A percentile compares a stretch with the other conserved stretches of the same genome.
phyloP scores from a whole-genome alignment of 805 yeast genomes.

The Myxozyma melibiosi region DNA sequence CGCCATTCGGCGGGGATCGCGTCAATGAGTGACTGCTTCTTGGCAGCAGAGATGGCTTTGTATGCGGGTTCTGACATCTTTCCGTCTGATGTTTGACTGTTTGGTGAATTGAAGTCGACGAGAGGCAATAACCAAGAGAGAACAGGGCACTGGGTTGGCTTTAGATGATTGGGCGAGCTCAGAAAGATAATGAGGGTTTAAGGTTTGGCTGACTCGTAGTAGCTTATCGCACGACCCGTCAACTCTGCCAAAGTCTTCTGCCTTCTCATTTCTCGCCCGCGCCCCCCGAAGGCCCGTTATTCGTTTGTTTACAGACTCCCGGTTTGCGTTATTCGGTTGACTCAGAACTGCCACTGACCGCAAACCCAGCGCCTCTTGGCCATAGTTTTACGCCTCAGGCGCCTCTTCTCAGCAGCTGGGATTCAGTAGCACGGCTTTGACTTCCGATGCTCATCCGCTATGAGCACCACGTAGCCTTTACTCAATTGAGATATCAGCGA shows the following conservation, averaged over 20 bases:
- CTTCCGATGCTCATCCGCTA: too few species aligned
- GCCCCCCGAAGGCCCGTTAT: conserved; percentile 4
- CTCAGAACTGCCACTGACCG: too few species aligned
- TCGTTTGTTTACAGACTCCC: too few species aligned
- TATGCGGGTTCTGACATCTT: conserved; percentile 38
- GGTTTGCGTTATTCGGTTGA: too few species aligned
- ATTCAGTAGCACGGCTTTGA: too few species aligned
- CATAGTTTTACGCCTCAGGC: too few species aligned
- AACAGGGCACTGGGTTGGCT: not conserved
- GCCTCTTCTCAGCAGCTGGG: too few species aligned
- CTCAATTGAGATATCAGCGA: too few species aligned
- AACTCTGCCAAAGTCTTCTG: not conserved
- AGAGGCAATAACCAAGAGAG: not conserved
- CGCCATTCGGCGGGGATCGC: conserved; percentile 53
- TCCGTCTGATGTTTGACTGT: too few species aligned
- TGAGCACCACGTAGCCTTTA: too few species aligned
- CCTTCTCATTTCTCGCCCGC: not conserved
- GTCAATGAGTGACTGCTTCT: conserved; percentile 47
- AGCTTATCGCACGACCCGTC: not conserved
- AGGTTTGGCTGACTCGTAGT: not conserved
- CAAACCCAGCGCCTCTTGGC: too few species aligned
- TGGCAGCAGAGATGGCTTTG: conserved; percentile 48
- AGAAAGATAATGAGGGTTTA: not conserved
- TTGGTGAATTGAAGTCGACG: conserved; percentile 1
- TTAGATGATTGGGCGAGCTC: not conserved